These are phyloP conservation scores for Asparagopsis taxiformis DNA, from an alignment of 31 red algal genomes.

Conservation along the genomic window DNA sequence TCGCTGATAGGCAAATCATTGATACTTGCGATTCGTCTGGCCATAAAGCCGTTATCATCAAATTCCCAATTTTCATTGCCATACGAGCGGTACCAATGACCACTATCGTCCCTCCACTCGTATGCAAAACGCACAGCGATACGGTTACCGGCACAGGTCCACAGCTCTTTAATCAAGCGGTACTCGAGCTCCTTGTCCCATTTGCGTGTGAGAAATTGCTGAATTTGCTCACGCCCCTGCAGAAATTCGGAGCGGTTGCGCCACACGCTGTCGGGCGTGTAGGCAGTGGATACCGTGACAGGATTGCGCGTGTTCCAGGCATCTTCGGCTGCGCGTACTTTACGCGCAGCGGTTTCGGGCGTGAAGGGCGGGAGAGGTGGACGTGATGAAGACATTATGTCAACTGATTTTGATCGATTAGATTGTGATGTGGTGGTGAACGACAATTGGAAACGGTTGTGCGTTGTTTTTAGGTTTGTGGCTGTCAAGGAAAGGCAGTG, in stretches of 20 bases:
- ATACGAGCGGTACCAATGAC: conserved; percentile 56
- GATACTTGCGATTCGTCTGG: conserved; percentile 32
- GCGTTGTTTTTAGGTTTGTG: no score
- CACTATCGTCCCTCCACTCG: conserved; percentile 38
- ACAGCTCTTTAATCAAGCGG: conserved; percentile 56
- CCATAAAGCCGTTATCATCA: conserved; percentile 48
- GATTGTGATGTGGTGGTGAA: neutral
- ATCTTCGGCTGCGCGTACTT: conserved; percentile 60
- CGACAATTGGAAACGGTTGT: no score
- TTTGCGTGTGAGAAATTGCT: conserved; percentile 65
- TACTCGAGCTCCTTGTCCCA: conserved; percentile 63
- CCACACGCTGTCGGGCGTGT: conserved; percentile 57
- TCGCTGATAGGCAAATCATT: conserved; percentile 70
- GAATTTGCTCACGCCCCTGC: conserved; percentile 26
- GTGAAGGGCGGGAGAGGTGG: conserved; percentile 63
- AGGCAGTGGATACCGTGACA: conserved; percentile 39
- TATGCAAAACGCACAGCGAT: conserved; percentile 80
- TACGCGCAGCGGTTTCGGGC: conserved; percentile 8
- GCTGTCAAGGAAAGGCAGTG: no score
- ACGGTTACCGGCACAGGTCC: conserved; percentile 41
- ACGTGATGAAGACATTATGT: neutral
- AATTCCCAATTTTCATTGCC: conserved; percentile 83
- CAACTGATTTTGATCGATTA: neutral
- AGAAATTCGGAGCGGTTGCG: conserved; percentile 72
- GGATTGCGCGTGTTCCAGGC: conserved; percentile 73